Conservation (phyloP, 805 yeast species). For the Torulaspora delbrueckii region DNA sequence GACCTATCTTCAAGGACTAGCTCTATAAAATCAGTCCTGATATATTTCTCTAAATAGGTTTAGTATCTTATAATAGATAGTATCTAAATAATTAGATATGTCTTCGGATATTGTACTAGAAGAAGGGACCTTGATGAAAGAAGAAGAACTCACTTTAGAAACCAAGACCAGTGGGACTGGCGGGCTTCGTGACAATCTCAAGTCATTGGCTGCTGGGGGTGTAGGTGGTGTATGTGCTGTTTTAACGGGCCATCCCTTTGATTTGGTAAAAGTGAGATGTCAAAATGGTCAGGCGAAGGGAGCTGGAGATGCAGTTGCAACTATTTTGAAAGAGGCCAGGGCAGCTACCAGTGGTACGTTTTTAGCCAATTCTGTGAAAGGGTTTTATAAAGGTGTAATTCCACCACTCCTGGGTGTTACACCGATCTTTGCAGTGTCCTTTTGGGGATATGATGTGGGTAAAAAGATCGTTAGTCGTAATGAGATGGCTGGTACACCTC, state of each 20-base stretch:
- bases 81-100: not conserved
- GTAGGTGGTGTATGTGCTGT: constrained; percentile 97
- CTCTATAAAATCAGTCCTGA: not conserved
- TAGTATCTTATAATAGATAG: not conserved
- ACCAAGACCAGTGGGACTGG: not conserved
- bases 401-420: constrained; percentile 97
- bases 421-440: constrained; percentile 96
- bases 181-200: constrained; percentile 55
- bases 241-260: constrained; percentile 94
- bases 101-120: constrained; percentile 8
- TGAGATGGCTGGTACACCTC: constrained; percentile 14
- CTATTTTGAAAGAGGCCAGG: constrained; percentile 70
- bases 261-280: constrained; percentile 82
- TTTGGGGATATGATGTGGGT: constrained; percentile 97
- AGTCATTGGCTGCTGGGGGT: constrained; percentile 89
- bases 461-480: constrained; percentile 56
- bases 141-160: constrained; percentile 2
- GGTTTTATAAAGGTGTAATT: constrained; percentile 87
- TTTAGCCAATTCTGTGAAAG: constrained; percentile 36
- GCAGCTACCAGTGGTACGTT: constrained; percentile 31
- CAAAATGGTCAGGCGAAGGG: constrained; percentile 67
- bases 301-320: constrained; percentile 61
- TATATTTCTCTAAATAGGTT: not conserved
- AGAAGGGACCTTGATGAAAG: constrained; percentile 7
- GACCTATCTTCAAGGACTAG: not conserved